These are phyloP conservation scores for Russula compacta DNA, from an alignment of 768 basidiomycete species.

Conservation along the genomic window DNA sequence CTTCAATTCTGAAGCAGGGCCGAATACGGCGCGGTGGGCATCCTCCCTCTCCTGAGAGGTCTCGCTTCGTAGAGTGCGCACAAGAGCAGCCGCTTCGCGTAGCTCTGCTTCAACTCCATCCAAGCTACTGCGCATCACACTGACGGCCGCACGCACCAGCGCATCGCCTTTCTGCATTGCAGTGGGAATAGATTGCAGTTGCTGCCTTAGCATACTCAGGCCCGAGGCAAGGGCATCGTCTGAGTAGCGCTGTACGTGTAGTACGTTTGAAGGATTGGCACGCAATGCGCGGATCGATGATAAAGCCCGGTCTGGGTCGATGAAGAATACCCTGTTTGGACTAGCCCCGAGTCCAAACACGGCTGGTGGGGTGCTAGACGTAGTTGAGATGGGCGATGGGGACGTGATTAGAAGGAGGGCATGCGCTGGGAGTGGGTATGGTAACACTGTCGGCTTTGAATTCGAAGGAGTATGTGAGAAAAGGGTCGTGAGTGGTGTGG, in stretches of 20 bases:
- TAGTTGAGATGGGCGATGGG: constrained; percentile 17
- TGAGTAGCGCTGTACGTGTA: constrained; percentile 56
- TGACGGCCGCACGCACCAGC: background rate
- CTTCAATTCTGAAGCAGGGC: background rate
- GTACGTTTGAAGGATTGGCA: constrained; percentile 35
- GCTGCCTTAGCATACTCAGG: constrained; percentile 5
- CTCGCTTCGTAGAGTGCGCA: background rate
- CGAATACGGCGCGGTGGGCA: constrained; percentile 6
- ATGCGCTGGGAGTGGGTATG: constrained; percentile 24
- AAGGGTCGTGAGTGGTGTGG: constrained; percentile 34
- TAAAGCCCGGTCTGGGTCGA: constrained; percentile 53
- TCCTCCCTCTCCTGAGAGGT: background rate
- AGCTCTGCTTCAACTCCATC: constrained; percentile 2
- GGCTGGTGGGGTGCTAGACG: constrained; percentile 24
- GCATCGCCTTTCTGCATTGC: constrained; percentile 8
- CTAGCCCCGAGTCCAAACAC: constrained; percentile 12
- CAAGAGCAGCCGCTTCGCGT: background rate
- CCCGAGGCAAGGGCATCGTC: constrained; percentile 50
- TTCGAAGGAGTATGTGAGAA: constrained; percentile 23
- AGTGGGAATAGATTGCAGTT: constrained; percentile 6
- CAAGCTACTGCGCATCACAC: background rate
- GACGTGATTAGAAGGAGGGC: constrained; percentile 26
- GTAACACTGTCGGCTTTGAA: constrained; percentile 14
- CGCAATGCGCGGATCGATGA: constrained; percentile 42
- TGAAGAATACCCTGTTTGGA: constrained; percentile 32